Conservation (phyloP, 805 yeast genomes). For the Isabelozyma gotoi region DNA sequence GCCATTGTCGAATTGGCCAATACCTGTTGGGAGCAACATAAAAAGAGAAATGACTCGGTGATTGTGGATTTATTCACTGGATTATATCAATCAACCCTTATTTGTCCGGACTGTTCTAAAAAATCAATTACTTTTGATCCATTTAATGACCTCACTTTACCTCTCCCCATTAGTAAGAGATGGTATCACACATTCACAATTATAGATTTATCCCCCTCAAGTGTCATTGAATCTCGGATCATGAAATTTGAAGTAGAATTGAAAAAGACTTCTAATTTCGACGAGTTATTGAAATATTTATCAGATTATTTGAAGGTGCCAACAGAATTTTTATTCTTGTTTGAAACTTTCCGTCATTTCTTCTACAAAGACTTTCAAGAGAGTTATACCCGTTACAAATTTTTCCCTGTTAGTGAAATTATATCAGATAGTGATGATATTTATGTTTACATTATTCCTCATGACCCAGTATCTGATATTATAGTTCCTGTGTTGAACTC, state of each 20-base stretch:
- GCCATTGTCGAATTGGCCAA: constrained; percentile 65
- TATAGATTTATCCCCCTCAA: constrained; percentile 46
- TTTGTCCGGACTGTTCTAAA: constrained; percentile 81
- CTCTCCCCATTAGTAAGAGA: constrained; percentile 71
- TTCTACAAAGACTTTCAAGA: constrained; percentile 69
- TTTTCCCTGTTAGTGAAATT: constrained; percentile 65
- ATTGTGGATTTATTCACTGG: constrained; percentile 88
- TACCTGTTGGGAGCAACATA: constrained; percentile 79
- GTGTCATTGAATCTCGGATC: constrained; percentile 7
- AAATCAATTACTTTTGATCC: constrained; percentile 92
- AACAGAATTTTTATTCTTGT: constrained; percentile 25
- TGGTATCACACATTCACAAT: constrained; percentile 70
- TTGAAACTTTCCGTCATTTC: constrained; percentile 57
- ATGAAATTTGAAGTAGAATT: constrained; percentile 68
- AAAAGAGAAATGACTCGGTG: constrained; percentile 77
- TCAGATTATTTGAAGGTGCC: constrained; percentile 43
- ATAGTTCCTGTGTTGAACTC: constrained; percentile 61
- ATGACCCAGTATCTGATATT: constrained; percentile 38
- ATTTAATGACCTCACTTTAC: constrained; percentile 83
- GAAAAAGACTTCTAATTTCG: constrained; percentile 59
- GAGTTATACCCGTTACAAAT: constrained; percentile 51
- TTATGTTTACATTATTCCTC: constrained; percentile 57
- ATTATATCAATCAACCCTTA: constrained; percentile 81
- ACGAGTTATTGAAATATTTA: constrained; percentile 62
- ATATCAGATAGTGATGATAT: constrained; percentile 63